Evolutionary conservation across 1,139 yeast genomes (phyloP), one percentile per base, ranked within the genome.

Genomic region (Debaryomyces subglobosus): DNA sequence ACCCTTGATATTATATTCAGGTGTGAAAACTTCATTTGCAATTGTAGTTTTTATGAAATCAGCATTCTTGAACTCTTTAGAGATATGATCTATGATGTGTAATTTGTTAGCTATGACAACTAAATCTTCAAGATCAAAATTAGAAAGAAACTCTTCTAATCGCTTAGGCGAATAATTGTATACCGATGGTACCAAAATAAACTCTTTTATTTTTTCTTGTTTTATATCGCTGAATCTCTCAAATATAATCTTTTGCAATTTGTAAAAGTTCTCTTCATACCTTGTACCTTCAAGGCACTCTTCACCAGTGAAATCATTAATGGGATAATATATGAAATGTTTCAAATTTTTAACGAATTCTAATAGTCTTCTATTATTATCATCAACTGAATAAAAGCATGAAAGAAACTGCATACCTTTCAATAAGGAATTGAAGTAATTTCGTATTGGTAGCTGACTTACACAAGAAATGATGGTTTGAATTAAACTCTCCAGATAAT

Each of bases 391-490:
- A 13, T 35, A n/a, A 52, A 38, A 32, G 34, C 39, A 2, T 61
- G 50, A 6, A 61, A 29, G 13, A 67, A 55, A 45, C 62, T 59
- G 27, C 38, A 45, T 55, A 20, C 23, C 65, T 65, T 35, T 65
- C 62, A 35, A 78, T 30, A 78, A 39, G 0, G 71, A 53, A 48
- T 65, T 68, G 2, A 69, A 48, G 49, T 64, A 74, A 40, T 69
- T 55, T 49, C 83, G 62, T 0, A 81, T 69, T 0, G 81, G 77
- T 12, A 71, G 55, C 49, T 73, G 78, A 1, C 79, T 69, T 6
- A 77, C 47, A 1, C 73, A 51, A 48, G n/a, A 63, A 53, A 45
- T 25, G 16, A 76, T 44, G 18, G 76, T 50, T 20, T 57, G 47
- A 12, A 72, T 25, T 2, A 64, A 48, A 13, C 56, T 43, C 4